Conservation (phyloP, 1,284 basidiomycete genomes). For the Inonotus hispidus region DNA sequence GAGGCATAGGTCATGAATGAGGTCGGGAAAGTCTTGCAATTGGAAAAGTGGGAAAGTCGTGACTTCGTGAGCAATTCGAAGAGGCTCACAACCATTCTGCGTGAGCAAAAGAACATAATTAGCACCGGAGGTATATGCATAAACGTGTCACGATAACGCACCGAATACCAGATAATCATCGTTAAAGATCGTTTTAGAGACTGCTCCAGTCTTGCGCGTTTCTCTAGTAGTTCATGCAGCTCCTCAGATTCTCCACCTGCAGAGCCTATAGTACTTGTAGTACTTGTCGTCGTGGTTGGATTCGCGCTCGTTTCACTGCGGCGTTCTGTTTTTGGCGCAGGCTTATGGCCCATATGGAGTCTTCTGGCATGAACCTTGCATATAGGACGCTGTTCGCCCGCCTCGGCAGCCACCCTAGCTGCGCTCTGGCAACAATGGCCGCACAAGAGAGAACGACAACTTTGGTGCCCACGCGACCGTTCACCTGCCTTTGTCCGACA, state of each 20-base stretch:
- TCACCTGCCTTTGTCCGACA: constrained; percentile 19
- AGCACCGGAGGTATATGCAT: constrained; percentile 5
- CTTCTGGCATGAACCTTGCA: constrained; percentile 19
- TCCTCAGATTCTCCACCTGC: constrained; percentile 1
- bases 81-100: constrained; percentile 52
- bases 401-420: constrained; percentile 13
- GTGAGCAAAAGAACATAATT: constrained; percentile 10
- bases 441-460: constrained; percentile 17
- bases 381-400: constrained; percentile 17
- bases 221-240: constrained; percentile 12
- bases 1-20: constrained; percentile 50
- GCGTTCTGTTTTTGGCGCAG: constrained; percentile 7
- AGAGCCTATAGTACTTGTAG: not conserved
- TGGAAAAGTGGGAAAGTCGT: constrained; percentile 60
- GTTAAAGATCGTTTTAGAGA: constrained; percentile 40
- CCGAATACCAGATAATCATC: constrained; percentile 65
- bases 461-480: constrained; percentile 19
- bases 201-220: constrained; percentile 15
- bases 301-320: not conserved
- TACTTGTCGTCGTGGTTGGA: not conserved
- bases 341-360: constrained; percentile 17
- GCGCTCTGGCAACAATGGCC: constrained; percentile 18
- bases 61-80: constrained; percentile 53
- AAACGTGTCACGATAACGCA: constrained; percentile 24
- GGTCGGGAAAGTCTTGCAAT: constrained; percentile 43